Conservation (phyloP, 495 filamentous ascomycete genomes). For the Penicillium paradoxum region DNA sequence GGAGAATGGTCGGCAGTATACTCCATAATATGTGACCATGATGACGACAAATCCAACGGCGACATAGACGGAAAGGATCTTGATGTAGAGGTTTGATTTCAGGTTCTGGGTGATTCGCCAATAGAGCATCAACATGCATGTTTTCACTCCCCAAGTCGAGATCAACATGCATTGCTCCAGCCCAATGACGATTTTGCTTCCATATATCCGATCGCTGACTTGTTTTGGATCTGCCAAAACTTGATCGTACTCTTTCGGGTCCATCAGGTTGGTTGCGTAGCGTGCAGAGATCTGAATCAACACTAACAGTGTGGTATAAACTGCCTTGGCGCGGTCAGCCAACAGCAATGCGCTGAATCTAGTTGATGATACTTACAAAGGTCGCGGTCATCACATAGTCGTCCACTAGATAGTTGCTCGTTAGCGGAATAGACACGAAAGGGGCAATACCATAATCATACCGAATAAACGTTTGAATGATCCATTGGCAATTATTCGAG, state of each 20-base stretch:
- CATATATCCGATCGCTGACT: conserved; percentile 40
- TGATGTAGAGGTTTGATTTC: conserved; percentile 43
- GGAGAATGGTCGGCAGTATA: conserved; percentile 58
- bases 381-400: conserved; percentile 56
- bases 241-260: conserved; percentile 44
- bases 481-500: conserved; percentile 31
- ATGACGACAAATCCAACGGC: conserved; percentile 53
- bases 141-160: conserved; percentile 47
- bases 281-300: conserved; percentile 53
- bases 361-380: conserved; percentile 35
- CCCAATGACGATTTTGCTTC: conserved; percentile 50
- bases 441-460: conserved; percentile 12
- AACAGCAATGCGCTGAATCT: neutral
- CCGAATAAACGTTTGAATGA: conserved; percentile 32
- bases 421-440: conserved; percentile 10
- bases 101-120: conserved; percentile 39
- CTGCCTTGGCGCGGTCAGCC: conserved; percentile 23
- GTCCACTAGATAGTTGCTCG: conserved; percentile 26
- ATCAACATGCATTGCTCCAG: conserved; percentile 50
- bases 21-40: conserved; percentile 58
- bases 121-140: conserved; percentile 49
- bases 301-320: conserved; percentile 52
- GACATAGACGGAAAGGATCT: conserved; percentile 50
- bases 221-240: conserved; percentile 42
- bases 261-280: conserved; percentile 55